Evolutionary conservation across 164 flowering plant genomes (phyloP), one percentile per base, ranked within the genome.

Genomic region (Aristolochia californica): DNA sequence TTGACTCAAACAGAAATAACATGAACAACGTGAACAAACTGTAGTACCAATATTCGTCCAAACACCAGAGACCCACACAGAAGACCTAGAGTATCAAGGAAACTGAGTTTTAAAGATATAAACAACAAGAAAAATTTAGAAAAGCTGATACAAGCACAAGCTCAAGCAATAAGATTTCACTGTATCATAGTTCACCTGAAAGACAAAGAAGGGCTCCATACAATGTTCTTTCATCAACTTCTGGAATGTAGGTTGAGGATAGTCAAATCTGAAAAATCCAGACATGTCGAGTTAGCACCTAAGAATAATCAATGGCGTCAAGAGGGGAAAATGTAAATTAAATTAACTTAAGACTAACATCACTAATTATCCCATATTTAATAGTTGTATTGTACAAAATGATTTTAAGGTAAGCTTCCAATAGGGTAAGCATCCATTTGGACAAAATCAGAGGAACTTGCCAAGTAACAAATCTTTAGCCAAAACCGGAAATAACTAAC

Each of bases 1-100:
- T 89, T 68, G 99, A 89, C 77, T 93, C 99, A 72, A 93, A 93
- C 85, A 93, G 71, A 65, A 93, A 89, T 64, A 93, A 84, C 99
- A 93, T 93, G 71, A 89, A 85, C 13, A 93, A 67, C 45, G 99
- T 93, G 80, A 93, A 93, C 79, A 93, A 66, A 68, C 99, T 93
- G 77, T 93, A 93, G 65, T 93, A 89, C 99, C 99, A 93, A 67
- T 80, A 93, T 57, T 93, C 99, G 74, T 93, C 99, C 78, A 93
- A 77, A 71, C 99, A 93, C 99, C 99, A 93, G 27, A 93, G 90
- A 50, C 96, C 96, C 63, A 93, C 99, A 74, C 97, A 93, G 67
- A 93, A 93, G 12, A 93, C 98, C 98, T 93, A 57, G 68, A 59
- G 49, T 30, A 45, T 17, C 44, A 27, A 45, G 59, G 47, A 68